Evolutionary conservation across 2,329 filamentous ascomycete genomes (phyloP), one percentile per base, ranked within the genome.

Genomic region (Trichoderma arundinaceum): DNA sequence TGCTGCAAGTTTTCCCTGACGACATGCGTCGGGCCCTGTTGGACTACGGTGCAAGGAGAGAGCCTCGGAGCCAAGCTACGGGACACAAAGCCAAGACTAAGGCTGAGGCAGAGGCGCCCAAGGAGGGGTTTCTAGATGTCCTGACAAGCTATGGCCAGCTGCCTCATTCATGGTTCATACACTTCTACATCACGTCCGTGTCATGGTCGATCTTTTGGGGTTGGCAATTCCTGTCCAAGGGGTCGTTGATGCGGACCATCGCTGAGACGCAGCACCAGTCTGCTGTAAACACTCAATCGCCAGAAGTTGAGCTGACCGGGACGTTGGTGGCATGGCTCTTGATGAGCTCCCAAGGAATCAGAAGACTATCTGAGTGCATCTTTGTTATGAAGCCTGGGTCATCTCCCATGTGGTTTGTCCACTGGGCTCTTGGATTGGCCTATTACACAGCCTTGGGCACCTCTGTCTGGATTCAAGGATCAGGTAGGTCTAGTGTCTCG

Each of bases 121-220:
- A 35, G 13, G 38, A 46, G 33, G 53, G 22, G 2, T 43, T 60
- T 35, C 62, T 82, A 46, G 71, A 72, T 60, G 71, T 71, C 60
- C 48, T 80, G 38, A 70, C 73, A 22, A 67, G 72, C 48, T 69
- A 69, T 58, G 78, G 79, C 70, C 86, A 86, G 74, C 90, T 97
- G 41, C 93, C 94, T 22, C 95, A 98, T 78, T 85, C 85, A 68
- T 98, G 92, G 88, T 98, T 98, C 77, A 85, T 84, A 49, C 91
- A 95, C 71, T 98, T 97, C 79, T 98, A 99, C 76, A 74, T 91
- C 61, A 76, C 88, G 41, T 94, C 92, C 3, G 79, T 93, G 4
- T 74, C 80, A 1, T 88, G 86, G 66, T 94, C 92, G 0, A 72
- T 87, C 4, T 90, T 94, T 75, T 97, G 94, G 92, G 85, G 83